phyloP scores from a whole-genome alignment of 805 yeast genomes.

The Lachancea fermentati region DNA sequence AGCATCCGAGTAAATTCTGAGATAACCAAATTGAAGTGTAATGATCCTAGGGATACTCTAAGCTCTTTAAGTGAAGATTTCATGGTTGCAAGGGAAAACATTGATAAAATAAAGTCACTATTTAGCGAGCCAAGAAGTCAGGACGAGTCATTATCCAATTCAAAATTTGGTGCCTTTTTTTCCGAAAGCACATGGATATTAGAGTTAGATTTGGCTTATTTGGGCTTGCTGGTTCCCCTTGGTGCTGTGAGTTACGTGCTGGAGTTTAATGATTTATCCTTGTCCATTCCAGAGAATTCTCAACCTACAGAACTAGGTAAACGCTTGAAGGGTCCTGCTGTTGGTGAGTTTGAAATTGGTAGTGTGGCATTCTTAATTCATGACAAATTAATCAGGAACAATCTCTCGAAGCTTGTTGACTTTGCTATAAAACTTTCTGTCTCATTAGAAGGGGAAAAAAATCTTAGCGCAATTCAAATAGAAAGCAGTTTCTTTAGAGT shows the following conservation, averaged over 20 bases:
- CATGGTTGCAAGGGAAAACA: slow-evolving; percentile 19
- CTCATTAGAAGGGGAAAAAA: slow-evolving; percentile 25
- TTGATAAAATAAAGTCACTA: slow-evolving; percentile 11
- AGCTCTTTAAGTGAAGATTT: slow-evolving; percentile 26
- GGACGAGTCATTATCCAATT: neutral
- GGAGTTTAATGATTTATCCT: slow-evolving; percentile 23
- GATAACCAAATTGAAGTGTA: slow-evolving; percentile 16
- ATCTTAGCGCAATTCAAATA: slow-evolving; percentile 45
- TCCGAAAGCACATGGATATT: slow-evolving; percentile 14
- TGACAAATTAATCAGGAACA: slow-evolving; percentile 31
- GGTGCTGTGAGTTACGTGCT: slow-evolving; percentile 24
- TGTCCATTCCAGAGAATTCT: slow-evolving; percentile 14
- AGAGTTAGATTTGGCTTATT: slow-evolving; percentile 21
- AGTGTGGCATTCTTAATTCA: slow-evolving; percentile 29
- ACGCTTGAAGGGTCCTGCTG: neutral
- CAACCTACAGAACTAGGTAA: neutral
- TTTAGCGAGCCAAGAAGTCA: slow-evolving; percentile 1
- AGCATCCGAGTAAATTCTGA: slow-evolving; percentile 1
- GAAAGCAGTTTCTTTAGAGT: slow-evolving; percentile 55
- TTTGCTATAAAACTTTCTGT: slow-evolving; percentile 42
- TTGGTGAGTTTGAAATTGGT: slow-evolving; percentile 25
- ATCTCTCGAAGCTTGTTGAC: slow-evolving; percentile 41
- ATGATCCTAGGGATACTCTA: slow-evolving; percentile 26
- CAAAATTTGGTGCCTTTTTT: neutral
- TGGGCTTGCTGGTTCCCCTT: slow-evolving; percentile 28